Evolutionary conservation across 2,329 filamentous ascomycete genomes (phyloP).

Genomic region (Trichoderma pleuroti): DNA sequence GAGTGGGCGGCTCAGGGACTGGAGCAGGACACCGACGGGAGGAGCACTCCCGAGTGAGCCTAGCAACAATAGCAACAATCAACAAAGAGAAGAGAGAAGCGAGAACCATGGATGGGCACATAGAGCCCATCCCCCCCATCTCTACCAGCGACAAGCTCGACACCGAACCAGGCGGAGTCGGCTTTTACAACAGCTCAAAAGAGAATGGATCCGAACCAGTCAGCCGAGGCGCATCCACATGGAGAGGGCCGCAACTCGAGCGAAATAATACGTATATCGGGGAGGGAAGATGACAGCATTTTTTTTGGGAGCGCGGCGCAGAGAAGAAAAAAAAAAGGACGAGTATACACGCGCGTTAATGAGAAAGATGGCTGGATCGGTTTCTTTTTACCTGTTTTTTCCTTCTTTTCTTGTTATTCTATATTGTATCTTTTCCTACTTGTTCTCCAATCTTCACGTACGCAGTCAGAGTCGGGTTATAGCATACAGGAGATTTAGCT

Average conservation of each 20-base stretch:
- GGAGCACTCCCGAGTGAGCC: conserved; percentile 25
- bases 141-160: background rate
- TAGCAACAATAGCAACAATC: background rate
- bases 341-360: background rate
- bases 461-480: background rate
- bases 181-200: background rate
- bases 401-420: background rate
- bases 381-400: background rate
- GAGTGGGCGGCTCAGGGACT: conserved; percentile 43
- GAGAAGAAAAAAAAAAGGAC: background rate
- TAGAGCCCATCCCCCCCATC: background rate
- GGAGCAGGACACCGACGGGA: conserved; percentile 27
- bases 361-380: background rate
- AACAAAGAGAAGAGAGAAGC: background rate
- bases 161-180: conserved; percentile 15
- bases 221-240: background rate
- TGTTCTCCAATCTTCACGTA: background rate
- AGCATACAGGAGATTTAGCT: background rate
- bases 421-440: background rate
- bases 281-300: background rate
- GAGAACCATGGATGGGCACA: background rate
- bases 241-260: background rate
- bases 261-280: background rate
- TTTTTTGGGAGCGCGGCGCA: conserved; percentile 5
- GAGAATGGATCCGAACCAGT: background rate